Base-by-base conservation (phyloP, 1,284 basidiomycete species). In the Sporisorium exsertum region DNA sequence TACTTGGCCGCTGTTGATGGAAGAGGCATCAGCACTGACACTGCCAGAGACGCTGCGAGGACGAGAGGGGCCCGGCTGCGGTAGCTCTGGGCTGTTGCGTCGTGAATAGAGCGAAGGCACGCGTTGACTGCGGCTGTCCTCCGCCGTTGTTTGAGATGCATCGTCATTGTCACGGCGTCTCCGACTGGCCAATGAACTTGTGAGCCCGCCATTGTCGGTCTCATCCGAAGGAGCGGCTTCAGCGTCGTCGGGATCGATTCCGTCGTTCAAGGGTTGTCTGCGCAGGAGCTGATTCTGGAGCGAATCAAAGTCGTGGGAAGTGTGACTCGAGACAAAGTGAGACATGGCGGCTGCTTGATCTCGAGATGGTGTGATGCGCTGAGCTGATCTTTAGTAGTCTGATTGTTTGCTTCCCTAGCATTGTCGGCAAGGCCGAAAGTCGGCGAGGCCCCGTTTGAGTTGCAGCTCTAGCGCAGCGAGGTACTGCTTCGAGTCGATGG, bases 261-360 rank as follows among this genome's bases (percentile, higher is more conserved):
- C 66, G 33, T 69, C 69, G 9, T 64, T 40, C 13, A 78, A 59
- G 8, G 80, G 72, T 22, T 71, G 62, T 50, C 71, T 59, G 12
- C 70, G 72, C 33, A 83, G 69, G 37, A 84, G 76, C 66, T 83
- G 80, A 37, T 78, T 69, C 63, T 81, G 71, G 10, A 84, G 60
- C 33, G 79, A 70, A 46, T 79, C 81, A 60, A 79, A 84, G 67
- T 82, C 78, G 9, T 78, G 68, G 2, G 79, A 78, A 27, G 71
- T 71, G 26, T 72, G 72, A 32, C 72, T 64, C 22, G 82, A 83
- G 27, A 84, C 78, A 47, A 84, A 84, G 52, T 82, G 83, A 37
- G 83, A 81, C 83, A 84, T 84, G 60, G 27, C 54, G 22, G 54
- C 40, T 22, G 29, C 27, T 16, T 12, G 6, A 13, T 56, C 18